phyloP scores from a whole-genome alignment of 257 asterid genomes.

The Penstemon barbatus region DNA sequence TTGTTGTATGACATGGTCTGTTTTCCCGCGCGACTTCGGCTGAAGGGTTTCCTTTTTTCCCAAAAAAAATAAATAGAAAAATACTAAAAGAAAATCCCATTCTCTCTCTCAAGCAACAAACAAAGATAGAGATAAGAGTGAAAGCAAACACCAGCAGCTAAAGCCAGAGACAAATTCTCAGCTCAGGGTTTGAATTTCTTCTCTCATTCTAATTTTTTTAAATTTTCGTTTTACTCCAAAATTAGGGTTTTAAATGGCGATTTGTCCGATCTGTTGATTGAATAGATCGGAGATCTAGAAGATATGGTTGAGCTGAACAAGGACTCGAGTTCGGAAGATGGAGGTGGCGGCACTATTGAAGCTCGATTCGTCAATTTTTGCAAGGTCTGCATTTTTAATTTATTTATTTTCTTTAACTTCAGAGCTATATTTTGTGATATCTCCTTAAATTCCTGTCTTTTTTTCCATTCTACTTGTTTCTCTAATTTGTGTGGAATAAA shows the following conservation, averaged over 20 bases:
- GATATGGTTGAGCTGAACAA: conserved; percentile 47
- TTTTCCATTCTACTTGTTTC: not conserved
- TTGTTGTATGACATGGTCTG: conserved; percentile 29
- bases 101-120: conserved; percentile 25
- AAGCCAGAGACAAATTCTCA: conserved; percentile 20
- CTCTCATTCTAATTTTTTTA: conserved; percentile 8
- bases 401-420: not conserved
- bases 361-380: conserved; percentile 67
- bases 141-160: conserved; percentile 18
- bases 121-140: conserved; percentile 29
- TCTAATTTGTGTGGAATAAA: not conserved
- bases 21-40: conserved; percentile 56
- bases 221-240: conserved; percentile 6
- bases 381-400: conserved; percentile 49
- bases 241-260: conserved; percentile 37
- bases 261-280: conserved; percentile 24
- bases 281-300: conserved; percentile 50
- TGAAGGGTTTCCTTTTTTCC: conserved; percentile 35
- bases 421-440: not conserved
- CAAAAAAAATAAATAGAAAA: conserved; percentile 5
- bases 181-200: conserved; percentile 27
- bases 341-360: conserved; percentile 49
- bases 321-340: conserved; percentile 34
- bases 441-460: not conserved
- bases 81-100: conserved; percentile 6